A percentile compares a stretch with the other conserved stretches of the same genome.
Conservation (phyloP, 1,284 basidiomycete genomes). For the Trichosporon ovoides region DNA sequence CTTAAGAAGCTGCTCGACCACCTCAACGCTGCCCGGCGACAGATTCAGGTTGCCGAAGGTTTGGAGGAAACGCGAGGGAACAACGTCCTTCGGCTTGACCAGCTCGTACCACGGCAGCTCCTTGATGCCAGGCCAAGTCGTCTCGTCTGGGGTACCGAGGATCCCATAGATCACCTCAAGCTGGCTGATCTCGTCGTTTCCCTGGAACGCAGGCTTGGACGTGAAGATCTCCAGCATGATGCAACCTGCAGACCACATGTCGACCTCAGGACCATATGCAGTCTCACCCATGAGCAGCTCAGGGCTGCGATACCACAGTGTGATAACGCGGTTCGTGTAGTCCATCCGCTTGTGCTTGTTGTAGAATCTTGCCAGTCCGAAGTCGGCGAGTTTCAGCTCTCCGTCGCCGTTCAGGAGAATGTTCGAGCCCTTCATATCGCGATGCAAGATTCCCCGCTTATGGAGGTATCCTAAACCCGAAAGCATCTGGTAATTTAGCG, state of each 20-base stretch:
- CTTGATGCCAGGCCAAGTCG: conserved; percentile 74
- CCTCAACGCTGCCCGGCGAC: conserved; percentile 71
- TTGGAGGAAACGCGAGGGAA: conserved; percentile 68
- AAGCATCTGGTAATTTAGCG: conserved; percentile 90
- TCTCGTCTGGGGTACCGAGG: conserved; percentile 79
- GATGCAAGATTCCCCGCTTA: conserved; percentile 89
- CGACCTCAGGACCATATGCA: conserved; percentile 95
- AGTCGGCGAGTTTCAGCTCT: conserved; percentile 93
- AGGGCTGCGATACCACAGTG: conserved; percentile 96
- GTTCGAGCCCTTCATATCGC: conserved; percentile 98
- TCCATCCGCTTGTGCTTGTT: conserved; percentile 77
- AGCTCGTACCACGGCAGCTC: conserved; percentile 97
- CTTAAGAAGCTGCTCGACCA: conserved; percentile 74
- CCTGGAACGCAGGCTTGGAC: conserved; percentile 91
- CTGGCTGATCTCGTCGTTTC: conserved; percentile 94
- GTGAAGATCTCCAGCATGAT: conserved; percentile 98
- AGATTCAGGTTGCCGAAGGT: conserved; percentile 74
- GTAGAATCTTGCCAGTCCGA: conserved; percentile 95
- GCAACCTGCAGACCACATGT: conserved; percentile 99
- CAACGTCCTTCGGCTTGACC: conserved; percentile 70
- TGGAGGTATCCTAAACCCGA: conserved; percentile 90
- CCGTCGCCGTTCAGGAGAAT: conserved; percentile 91
- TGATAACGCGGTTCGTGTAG: conserved; percentile 98
- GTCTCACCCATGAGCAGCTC: conserved; percentile 95
- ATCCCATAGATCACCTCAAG: conserved; percentile 86